These are phyloP conservation scores for Trichoderma atrobrunneum DNA, from an alignment of 2,329 filamentous ascomycete species.

Conservation along the genomic window DNA sequence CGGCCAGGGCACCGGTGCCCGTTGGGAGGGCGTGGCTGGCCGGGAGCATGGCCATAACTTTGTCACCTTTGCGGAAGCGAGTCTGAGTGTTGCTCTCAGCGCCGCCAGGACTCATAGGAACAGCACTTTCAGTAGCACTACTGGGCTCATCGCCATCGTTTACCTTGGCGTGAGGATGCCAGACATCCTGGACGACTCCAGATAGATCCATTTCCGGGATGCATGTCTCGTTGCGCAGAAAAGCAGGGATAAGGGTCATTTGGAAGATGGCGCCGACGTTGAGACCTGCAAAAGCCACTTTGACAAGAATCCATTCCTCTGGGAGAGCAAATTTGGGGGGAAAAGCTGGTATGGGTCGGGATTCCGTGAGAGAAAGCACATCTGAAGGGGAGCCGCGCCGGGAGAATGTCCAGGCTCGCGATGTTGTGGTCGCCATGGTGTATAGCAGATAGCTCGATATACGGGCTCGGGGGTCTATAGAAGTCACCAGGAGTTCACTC, in stretches of 20 bases:
- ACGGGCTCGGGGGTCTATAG: neutral
- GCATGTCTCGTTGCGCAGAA: slow-evolving; percentile 35
- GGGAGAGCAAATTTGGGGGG: slow-evolving; percentile 28
- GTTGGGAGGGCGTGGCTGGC: slow-evolving; percentile 33
- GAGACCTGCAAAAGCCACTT: slow-evolving; percentile 43
- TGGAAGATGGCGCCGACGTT: slow-evolving; percentile 44
- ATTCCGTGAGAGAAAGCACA: slow-evolving; percentile 27
- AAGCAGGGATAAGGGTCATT: slow-evolving; percentile 40
- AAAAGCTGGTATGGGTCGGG: slow-evolving; percentile 25
- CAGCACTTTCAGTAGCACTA: neutral
- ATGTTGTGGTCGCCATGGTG: slow-evolving; percentile 14
- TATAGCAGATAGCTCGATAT: neutral
- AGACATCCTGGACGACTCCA: slow-evolving; percentile 39
- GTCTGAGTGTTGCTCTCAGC: slow-evolving; percentile 9
- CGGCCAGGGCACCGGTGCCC: slow-evolving; percentile 40
- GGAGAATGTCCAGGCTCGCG: slow-evolving; percentile 31
- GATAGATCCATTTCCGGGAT: slow-evolving; percentile 46
- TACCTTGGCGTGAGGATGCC: slow-evolving; percentile 25
- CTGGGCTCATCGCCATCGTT: neutral
- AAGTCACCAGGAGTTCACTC: neutral
- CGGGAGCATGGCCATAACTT: slow-evolving; percentile 40
- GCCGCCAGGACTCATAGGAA: neutral
- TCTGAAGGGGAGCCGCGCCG: slow-evolving; percentile 29
- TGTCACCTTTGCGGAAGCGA: slow-evolving; percentile 32
- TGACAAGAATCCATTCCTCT: slow-evolving; percentile 40